Evolutionary conservation across 371 early-diverging fungal species (phyloP), one percentile per base, ranked within the genome.

Genomic region (Syncephalastrum monosporum): DNA sequence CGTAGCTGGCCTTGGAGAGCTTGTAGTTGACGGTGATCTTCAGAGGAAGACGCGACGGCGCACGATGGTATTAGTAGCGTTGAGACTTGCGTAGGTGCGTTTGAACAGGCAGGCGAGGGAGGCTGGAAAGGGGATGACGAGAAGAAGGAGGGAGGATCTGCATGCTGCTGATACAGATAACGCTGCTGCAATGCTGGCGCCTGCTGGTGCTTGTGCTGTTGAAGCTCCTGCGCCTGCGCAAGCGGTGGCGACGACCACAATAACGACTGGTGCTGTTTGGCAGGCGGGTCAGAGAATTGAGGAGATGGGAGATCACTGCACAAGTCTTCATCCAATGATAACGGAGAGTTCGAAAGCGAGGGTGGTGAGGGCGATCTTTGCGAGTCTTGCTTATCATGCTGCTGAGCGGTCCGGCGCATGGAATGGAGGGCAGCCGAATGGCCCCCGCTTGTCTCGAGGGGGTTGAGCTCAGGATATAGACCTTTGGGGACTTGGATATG

Each of bases 401-500:
- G 61, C 14, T 52, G 61, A 10, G 42, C 56, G 33, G 59, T 47
- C n/a, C 61, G 61, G 45, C 65, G 71, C 71, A 74, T 71, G 53
- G 61, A 66, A 47, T 71, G 71, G n/a, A 79, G 47, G 13, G 76
- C 67, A 29, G 79, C 71, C n/a, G 77, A 68, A 50, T 71, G 76
- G 15, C 75, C 75, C 25, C 75, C 75, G 56, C 75, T 69, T 19
- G 73, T 73, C 45, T 80, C 80, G 16, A 80, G 47, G 19, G 77
- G 72, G 46, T 74, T 80, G 14, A 76, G 54, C 50, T 87, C 87
- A 23, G 86, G 87, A 63, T 87, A 87, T 17, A 85, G 57, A 6
- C 85, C 86, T 55, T 82, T 85, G 16, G 86, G 86, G 2, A 87
- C 71, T 0, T 59, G 64, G 17, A 87, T 81, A 2, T 74, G 53